Evolutionary conservation across 306 rosid genomes (phyloP).

Genomic region (Pyrus bretschneideri): DNA sequence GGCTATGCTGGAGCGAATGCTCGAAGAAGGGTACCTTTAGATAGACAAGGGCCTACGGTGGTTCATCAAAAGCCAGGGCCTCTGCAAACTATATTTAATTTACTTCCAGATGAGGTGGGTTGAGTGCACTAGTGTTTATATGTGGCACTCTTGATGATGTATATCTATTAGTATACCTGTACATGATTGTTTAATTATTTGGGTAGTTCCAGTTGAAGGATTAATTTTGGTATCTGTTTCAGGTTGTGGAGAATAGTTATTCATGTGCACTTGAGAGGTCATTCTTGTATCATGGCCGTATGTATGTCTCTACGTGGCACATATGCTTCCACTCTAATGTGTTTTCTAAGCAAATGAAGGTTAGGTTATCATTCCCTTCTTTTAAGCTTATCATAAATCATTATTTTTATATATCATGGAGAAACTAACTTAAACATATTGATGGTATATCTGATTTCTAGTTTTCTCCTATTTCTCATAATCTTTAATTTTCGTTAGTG

Average conservation of each 20-base stretch:
- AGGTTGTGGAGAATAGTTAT: constrained; percentile 89
- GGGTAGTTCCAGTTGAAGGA: constrained; percentile 14
- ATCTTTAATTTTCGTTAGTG: background rate
- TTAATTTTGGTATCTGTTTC: constrained; percentile 38
- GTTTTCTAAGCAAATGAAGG: constrained; percentile 99
- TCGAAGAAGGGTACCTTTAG: constrained; percentile 67
- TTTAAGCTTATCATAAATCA: background rate
- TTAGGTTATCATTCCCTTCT: constrained; percentile 24
- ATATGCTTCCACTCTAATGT: constrained; percentile 97
- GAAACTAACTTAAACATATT: background rate
- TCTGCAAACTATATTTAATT: constrained; percentile 82
- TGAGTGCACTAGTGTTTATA: constrained; percentile 17
- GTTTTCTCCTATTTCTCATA: background rate
- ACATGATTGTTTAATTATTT: constrained; percentile 7
- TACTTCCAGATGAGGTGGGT: constrained; percentile 79
- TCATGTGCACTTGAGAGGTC: constrained; percentile 99
- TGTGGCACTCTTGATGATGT: background rate
- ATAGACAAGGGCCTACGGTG: constrained; percentile 68
- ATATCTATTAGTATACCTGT: background rate
- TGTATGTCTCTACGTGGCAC: constrained; percentile 91
- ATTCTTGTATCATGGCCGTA: constrained; percentile 96
- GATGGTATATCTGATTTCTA: background rate
- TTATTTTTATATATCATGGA: background rate
- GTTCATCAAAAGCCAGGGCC: constrained; percentile 98
- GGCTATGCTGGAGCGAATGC: constrained; percentile 67